Base-by-base conservation (phyloP, 2,329 filamentous ascomycete species). In the Didymella pomorum region DNA sequence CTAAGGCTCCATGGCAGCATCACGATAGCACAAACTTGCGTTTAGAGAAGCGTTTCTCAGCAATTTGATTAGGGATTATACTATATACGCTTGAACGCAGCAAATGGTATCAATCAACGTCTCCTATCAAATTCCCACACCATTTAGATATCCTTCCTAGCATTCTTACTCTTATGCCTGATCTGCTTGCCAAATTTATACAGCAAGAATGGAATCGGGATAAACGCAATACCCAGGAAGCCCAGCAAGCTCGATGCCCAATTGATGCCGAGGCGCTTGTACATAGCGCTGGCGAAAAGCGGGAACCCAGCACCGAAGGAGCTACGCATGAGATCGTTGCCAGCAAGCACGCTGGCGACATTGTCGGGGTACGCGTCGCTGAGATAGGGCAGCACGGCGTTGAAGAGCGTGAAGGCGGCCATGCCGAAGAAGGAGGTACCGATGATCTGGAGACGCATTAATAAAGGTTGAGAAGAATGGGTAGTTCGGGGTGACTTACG, bases 201-300 rank as follows among this genome's bases (percentile, higher is more conserved):
- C 57, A 81, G 58, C 56, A 78, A 70, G 58, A 79, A 81, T n/a
- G 79, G 79, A 56, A 81, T 80, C 0, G 79, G 79, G 14, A 81
- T 79, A 56, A 81, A 80, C 0, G 74, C 77, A 41, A 81, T 73
- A 2, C 71, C 71, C 50, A 81, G 53, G 59, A 80, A 80, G 0
- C 72, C 80, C 49, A 81, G 58, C 25, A 72, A 64, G 49, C 74
- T 78, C 39, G 73, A 77, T 9, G 79, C 79, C 79, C 79, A 81
- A 14, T 63, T 65, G 9, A 79, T 73, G 14, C 79, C 79, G 10
- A 81, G 63, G 7, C 52, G 64, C 31, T 58, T 58, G 26, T 66
- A 68, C 68, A 70, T 69, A 18, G 66, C 64, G 16, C 28, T 62
- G 14, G 63, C 64, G 51, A 80, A 80, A 12, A 81, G 69, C 11